Percentiles rank a stretch among this genome's conserved stretches.
Evolutionary conservation across 768 basidiomycete species (phyloP).

Genomic region (Termitomyces sp.): DNA sequence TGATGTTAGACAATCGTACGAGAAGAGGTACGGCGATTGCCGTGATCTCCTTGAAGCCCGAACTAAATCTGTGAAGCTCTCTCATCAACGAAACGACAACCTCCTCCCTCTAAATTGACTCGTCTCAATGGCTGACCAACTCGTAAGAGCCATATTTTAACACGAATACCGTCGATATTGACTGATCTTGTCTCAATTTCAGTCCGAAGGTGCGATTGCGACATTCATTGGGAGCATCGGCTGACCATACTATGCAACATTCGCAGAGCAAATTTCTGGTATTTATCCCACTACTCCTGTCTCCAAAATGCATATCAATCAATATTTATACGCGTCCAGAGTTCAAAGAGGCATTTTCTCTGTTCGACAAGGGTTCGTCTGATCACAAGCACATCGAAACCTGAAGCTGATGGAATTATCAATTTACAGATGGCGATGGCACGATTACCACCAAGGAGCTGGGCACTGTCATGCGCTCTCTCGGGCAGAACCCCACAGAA

Average conservation of each 20-base stretch:
- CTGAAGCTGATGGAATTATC: constrained; percentile 3
- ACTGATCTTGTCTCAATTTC: background rate
- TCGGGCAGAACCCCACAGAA: constrained; percentile 91
- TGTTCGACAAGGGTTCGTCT: constrained; percentile 87
- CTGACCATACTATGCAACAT: background rate
- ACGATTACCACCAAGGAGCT: constrained; percentile 89
- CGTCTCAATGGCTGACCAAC: constrained; percentile 48
- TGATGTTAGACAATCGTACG: background rate
- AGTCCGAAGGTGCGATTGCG: constrained; percentile 52
- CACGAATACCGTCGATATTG: constrained; percentile 1
- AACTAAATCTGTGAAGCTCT: background rate
- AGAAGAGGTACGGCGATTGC: constrained; percentile 17
- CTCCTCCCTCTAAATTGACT: constrained; percentile 5
- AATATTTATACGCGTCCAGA: constrained; percentile 38
- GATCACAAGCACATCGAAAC: constrained; percentile 1
- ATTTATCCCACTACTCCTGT: constrained; percentile 16
- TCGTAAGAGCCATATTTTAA: constrained; percentile 30
- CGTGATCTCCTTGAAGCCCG: constrained; percentile 10
- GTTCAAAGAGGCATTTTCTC: constrained; percentile 98
- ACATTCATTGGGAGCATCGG: background rate
- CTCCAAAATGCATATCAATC: background rate
- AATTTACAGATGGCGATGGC: constrained; percentile 76
- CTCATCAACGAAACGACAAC: constrained; percentile 1
- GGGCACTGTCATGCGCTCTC: constrained; percentile 89
- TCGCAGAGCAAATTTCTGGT: constrained; percentile 88